These are phyloP conservation scores for Acanthamoeba culbertsoni DNA, from an alignment of 208 protist species.

Conservation along the genomic window DNA sequence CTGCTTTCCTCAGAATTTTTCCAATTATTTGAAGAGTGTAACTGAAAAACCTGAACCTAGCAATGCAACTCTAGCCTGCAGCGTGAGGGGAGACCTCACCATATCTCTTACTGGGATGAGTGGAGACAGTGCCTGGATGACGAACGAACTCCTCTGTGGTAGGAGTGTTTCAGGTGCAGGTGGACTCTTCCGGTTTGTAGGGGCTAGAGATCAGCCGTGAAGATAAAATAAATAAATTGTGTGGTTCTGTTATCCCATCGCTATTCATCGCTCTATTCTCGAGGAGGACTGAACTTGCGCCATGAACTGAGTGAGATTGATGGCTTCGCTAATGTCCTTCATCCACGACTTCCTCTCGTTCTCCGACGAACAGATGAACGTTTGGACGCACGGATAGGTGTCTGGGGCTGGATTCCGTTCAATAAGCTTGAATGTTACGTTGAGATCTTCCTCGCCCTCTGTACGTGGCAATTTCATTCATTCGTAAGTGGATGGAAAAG, in stretches of 20 bases:
- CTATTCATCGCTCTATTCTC: background rate
- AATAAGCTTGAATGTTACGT: background rate
- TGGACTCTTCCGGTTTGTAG: too few relatives aligned
- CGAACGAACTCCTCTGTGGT: too few relatives aligned
- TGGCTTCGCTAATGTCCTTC: slow-evolving; percentile 41
- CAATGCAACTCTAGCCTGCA: too few relatives aligned
- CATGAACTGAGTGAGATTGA: background rate
- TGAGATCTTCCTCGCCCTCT: background rate
- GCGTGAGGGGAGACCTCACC: too few relatives aligned
- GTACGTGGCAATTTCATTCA: background rate
- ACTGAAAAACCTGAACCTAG: too few relatives aligned
- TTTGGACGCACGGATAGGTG: background rate
- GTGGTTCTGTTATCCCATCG: background rate
- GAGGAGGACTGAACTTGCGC: background rate
- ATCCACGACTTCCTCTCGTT: background rate
- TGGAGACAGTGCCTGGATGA: too few relatives aligned
- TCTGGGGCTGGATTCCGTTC: background rate
- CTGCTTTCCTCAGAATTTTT: background rate
- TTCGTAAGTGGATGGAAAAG: too few relatives aligned
- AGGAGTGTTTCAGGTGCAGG: too few relatives aligned
- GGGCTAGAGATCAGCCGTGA: too few relatives aligned
- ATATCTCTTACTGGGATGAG: too few relatives aligned
- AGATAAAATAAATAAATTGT: too few relatives aligned
- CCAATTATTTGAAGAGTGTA: too few relatives aligned
- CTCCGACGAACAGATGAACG: background rate